Evolutionary conservation across 371 early-diverging fungal genomes (phyloP), one percentile per base, ranked within the genome.

Genomic region (Rhizomucor pusillus): DNA sequence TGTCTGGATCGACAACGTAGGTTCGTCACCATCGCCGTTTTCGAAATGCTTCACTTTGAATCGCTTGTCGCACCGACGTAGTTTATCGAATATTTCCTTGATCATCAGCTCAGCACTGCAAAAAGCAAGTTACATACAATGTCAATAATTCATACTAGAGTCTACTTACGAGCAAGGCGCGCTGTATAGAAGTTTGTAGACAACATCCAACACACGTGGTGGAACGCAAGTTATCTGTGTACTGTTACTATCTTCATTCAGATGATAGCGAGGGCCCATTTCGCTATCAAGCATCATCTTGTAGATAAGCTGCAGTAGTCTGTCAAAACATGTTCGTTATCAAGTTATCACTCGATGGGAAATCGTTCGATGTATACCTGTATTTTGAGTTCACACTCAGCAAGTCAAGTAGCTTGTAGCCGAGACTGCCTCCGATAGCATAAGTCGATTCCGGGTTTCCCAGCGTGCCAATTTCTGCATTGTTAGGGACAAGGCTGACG

Each of bases 281-380:
- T 88, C 88, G 53, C 82, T 82, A 50, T 84, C 86, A 51, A 90
- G 67, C 88, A 87, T 87, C 90, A 89, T 90, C 62, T 87, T 91
- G 65, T 88, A 87, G 39, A 91, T 84, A 16, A 90, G 65, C 50
- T 88, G 85, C 44, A 88, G 59, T 47, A 91, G 63, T 50, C 86
- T 77, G n/a, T n/a, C n/a, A n/a, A n/a, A 49, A 19, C 18, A 6
- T 7, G 29, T 19, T 9, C 24, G 33, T 29, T 25, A 25, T 39
- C 14, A 14, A 37, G 37, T 37, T 37, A 37, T 37, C 14, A 11
- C 14, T 9, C 29, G 36, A 37, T 5, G 1, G 45, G 22, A 10
- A 29, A 13, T 23, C 18, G 43, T 24, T 0, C 18, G 11, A 48
- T 11, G 43, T 70, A 29, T 29, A 79, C 75, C 85, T 67, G 57